Evolutionary conservation across 1,139 yeast genomes (phyloP).

Genomic region (Yamadazyma triangularis): DNA sequence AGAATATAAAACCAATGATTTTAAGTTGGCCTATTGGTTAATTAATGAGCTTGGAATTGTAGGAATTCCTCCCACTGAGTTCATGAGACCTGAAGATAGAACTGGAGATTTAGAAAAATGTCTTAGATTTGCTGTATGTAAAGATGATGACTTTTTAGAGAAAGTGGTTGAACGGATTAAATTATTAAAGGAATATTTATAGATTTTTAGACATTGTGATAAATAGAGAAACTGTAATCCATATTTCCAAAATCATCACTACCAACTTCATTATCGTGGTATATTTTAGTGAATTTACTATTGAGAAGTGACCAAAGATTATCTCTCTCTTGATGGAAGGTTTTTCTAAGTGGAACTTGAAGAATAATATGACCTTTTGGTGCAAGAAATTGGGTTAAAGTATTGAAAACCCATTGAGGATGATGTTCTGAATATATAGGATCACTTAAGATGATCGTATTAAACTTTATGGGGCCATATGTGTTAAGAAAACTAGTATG

Average conservation of each 20-base stretch:
- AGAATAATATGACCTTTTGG: slow-evolving; percentile 48
- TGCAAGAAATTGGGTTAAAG: slow-evolving; percentile 40
- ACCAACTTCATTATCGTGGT: too few species aligned
- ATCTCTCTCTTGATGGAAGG: slow-evolving; percentile 62
- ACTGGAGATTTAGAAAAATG: slow-evolving; percentile 79
- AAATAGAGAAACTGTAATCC: too few species aligned
- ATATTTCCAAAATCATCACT: too few species aligned
- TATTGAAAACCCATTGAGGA: slow-evolving; percentile 65
- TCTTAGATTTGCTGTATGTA: slow-evolving; percentile 92
- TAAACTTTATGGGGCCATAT: slow-evolving; percentile 28
- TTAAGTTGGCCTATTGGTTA: slow-evolving; percentile 86
- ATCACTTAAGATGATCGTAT: slow-evolving; percentile 72
- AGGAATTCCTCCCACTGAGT: slow-evolving; percentile 95
- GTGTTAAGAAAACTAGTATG: slow-evolving; percentile 38
- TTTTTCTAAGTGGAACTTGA: slow-evolving; percentile 71
- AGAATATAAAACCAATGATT: slow-evolving; percentile 70
- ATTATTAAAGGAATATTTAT: slow-evolving; percentile 61
- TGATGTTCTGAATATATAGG: slow-evolving; percentile 84
- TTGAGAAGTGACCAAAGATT: too few species aligned
- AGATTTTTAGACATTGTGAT: too few species aligned
- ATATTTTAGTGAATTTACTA: too few species aligned
- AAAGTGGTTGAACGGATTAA: slow-evolving; percentile 77
- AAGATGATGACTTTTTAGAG: slow-evolving; percentile 73
- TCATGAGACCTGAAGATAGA: slow-evolving; percentile 56
- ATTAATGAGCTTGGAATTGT: slow-evolving; percentile 91